These are phyloP conservation scores for Parastagonospora nodorum DNA, from an alignment of 2,329 filamentous ascomycete genomes.

Conservation along the genomic window DNA sequence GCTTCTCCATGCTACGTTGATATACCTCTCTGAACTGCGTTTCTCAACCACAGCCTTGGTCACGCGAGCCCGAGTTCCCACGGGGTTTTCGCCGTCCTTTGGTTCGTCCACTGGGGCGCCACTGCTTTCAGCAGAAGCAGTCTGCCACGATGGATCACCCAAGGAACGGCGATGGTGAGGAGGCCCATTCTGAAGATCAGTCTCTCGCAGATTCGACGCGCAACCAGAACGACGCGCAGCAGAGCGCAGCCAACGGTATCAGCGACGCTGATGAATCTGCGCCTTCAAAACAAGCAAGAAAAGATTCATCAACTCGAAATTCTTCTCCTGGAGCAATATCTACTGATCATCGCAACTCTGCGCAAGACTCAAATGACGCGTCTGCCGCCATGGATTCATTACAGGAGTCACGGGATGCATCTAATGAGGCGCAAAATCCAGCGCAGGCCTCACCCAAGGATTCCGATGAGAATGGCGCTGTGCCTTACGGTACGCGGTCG, in stretches of 20 bases:
- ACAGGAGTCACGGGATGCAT: slow-evolving; percentile 36
- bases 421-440: slow-evolving; percentile 30
- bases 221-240: slow-evolving; percentile 35
- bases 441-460: slow-evolving; percentile 42
- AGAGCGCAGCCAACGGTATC: slow-evolving; percentile 21
- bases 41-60: slow-evolving; percentile 33
- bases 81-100: slow-evolving; percentile 26
- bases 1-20: slow-evolving; percentile 45
- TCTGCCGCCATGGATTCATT: slow-evolving; percentile 32
- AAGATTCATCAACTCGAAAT: slow-evolving; percentile 41
- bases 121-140: slow-evolving; percentile 23
- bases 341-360: slow-evolving; percentile 28
- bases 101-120: slow-evolving; percentile 19
- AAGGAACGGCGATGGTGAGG: slow-evolving; percentile 44
- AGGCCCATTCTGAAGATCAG: slow-evolving; percentile 36
- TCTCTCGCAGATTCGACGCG: slow-evolving; percentile 35
- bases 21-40: slow-evolving; percentile 28
- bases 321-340: slow-evolving; percentile 38
- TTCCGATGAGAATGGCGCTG: slow-evolving; percentile 50
- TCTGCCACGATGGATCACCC: slow-evolving; percentile 41
- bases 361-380: slow-evolving; percentile 33
- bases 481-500: slow-evolving; percentile 89
- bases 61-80: slow-evolving; percentile 26
- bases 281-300: slow-evolving; percentile 39
- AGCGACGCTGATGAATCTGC: slow-evolving; percentile 32